A percentile compares a stretch with the other conserved stretches of the same genome.
Evolutionary conservation across 2,329 filamentous ascomycete genomes (phyloP).

Genomic region (Ilyonectria robusta): DNA sequence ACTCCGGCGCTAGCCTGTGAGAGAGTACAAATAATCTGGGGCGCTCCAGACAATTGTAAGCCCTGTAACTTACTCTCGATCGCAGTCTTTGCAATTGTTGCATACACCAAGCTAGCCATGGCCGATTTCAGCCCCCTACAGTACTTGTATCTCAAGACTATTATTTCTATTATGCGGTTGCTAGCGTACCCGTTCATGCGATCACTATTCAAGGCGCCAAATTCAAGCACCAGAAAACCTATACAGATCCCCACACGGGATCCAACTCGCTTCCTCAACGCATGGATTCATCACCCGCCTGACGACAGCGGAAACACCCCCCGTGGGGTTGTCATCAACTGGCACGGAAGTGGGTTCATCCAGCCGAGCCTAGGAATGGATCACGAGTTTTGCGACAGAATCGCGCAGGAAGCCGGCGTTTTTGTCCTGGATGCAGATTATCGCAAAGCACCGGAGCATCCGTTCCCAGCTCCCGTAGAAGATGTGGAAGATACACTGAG

Average conservation of each 20-base stretch:
- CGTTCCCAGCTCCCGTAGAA: constrained; percentile 18
- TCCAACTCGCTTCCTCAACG: constrained; percentile 9
- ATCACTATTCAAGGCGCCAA: neutral
- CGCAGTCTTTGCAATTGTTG: neutral
- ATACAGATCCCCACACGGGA: constrained; percentile 23
- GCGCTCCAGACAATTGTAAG: neutral
- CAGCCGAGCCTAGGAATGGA: constrained; percentile 7
- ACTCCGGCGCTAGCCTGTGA: neutral
- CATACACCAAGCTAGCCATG: neutral
- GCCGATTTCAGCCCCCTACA: neutral
- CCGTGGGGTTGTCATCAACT: constrained; percentile 14
- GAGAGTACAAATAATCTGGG: neutral
- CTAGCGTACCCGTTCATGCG: neutral
- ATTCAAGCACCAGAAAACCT: neutral
- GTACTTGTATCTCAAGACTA: neutral
- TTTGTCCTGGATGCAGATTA: constrained; percentile 28
- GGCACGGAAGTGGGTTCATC: constrained; percentile 32
- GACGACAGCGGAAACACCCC: neutral
- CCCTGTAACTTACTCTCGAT: neutral
- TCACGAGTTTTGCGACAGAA: constrained; percentile 7
- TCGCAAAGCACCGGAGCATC: constrained; percentile 22
- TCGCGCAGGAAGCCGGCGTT: constrained; percentile 6
- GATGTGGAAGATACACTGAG: constrained; percentile 20
- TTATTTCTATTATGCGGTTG: neutral
- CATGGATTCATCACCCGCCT: constrained; percentile 6